Evolutionary conservation across 2,329 filamentous ascomycete genomes (phyloP), one percentile per base, ranked within the genome.

Genomic region (Aspergillus alliaceus): DNA sequence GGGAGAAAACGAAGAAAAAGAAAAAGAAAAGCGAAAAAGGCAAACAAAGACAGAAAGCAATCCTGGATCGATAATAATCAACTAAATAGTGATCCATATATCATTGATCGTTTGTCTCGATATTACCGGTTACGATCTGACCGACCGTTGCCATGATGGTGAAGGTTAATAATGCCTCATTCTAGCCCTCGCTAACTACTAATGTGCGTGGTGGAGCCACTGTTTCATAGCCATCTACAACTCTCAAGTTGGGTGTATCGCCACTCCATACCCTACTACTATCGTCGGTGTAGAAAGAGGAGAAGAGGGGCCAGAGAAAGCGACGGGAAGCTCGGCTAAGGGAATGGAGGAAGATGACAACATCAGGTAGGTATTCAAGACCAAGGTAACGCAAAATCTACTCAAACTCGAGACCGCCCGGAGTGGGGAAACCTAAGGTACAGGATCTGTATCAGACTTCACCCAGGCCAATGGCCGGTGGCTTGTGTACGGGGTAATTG

Each of bases 371-470:
- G 12, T 35, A 35, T 35, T 35, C 32, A 35, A 35, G 6, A 14
- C 15, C 24, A 44, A 29, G 29, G 27, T n/a, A 32, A 31, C 44
- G 29, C 44, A 32, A 34, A 31, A 48, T 48, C 20, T 31, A 27
- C 44, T 48, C 27, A 40, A 22, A 48, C 44, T 48, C 27, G 29
- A 48, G 44, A 48, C 44, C 44, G 29, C 27, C 27, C 27, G 18
- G 44, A 32, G 44, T 48, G 44, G 44, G 14, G 12, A 12, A 27
- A 32, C 8, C 44, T 48, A 34, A 48, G 44, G 44, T 20, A 48
- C 44, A 48, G 44, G 27, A 47, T 39, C 42, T 35, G 52, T 54
- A 54, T 54, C 34, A 27, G 44, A 54, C 52, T 49, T 53, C 29
- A 39, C 11, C 31, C 39, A 42, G 39, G 12, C 40, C 40, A 44